Evolutionary conservation across 2,329 filamentous ascomycete species (phyloP).

Genomic region (Aspergillus fischeri): DNA sequence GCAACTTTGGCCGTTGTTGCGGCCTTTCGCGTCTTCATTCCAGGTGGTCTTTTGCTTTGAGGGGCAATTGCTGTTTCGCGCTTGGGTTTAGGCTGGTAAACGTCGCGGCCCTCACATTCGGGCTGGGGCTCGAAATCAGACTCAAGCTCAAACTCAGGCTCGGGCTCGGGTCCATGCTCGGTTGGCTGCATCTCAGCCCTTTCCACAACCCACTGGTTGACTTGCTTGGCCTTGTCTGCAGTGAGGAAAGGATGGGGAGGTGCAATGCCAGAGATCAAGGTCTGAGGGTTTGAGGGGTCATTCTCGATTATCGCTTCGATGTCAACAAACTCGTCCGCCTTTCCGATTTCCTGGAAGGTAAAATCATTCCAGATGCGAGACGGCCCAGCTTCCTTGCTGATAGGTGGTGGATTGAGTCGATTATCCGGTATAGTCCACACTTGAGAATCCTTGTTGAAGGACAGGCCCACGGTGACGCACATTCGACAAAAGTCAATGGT

Average conservation of each 20-base stretch:
- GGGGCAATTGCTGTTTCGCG: background rate
- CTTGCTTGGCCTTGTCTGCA: constrained; percentile 24
- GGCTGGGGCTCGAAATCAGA: background rate
- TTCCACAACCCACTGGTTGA: constrained; percentile 28
- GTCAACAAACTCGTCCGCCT: constrained; percentile 17
- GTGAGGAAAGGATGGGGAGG: constrained; percentile 22
- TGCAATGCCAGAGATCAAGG: constrained; percentile 2
- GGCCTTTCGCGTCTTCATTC: constrained; percentile 18
- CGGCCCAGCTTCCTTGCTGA: constrained; percentile 15
- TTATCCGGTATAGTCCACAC: constrained; percentile 12
- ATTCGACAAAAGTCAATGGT: constrained; percentile 17
- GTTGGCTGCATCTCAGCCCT: constrained; percentile 14
- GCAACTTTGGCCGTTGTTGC: background rate
- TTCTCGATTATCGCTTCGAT: constrained; percentile 13
- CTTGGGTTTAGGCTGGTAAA: background rate
- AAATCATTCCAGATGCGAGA: constrained; percentile 31
- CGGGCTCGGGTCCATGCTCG: background rate
- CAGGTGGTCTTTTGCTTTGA: constrained; percentile 10
- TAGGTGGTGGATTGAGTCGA: constrained; percentile 14
- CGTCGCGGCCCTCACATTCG: background rate
- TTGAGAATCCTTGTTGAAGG: constrained; percentile 14
- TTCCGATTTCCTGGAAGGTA: constrained; percentile 29
- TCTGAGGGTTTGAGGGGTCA: constrained; percentile 2
- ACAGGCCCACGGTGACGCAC: constrained; percentile 19
- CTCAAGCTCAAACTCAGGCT: background rate